A percentile compares a stretch with the other conserved stretches of the same genome.
These are phyloP conservation scores for Harringtonia lauricola DNA, from an alignment of 2,329 filamentous ascomycete species.

Conservation along the genomic window DNA sequence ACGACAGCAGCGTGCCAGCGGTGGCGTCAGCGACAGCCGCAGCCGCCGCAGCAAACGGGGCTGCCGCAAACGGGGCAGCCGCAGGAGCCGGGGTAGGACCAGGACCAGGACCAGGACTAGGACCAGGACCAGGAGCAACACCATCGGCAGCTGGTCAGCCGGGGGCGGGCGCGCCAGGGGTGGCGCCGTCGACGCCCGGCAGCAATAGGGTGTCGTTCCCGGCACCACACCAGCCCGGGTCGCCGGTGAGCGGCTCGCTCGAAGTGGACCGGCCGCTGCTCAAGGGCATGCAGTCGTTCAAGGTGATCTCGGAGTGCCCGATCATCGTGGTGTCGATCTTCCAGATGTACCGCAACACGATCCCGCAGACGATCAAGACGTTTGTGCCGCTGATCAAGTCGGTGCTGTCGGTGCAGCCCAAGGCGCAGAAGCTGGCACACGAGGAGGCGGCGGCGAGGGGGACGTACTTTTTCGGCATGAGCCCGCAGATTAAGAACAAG, in stretches of 20 bases:
- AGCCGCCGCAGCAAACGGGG: not conserved
- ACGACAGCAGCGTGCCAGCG: conserved; percentile 11
- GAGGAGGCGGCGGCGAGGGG: conserved; percentile 68
- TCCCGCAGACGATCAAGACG: conserved; percentile 73
- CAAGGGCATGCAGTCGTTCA: conserved; percentile 98
- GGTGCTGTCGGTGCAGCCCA: conserved; percentile 79
- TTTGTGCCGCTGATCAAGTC: conserved; percentile 93
- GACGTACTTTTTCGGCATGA: conserved; percentile 84
- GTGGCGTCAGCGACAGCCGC: not conserved
- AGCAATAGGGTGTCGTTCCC: conserved; percentile 64
- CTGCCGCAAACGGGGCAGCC: not conserved
- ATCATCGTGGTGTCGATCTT: conserved; percentile 99
- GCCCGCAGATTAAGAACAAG: conserved; percentile 84
- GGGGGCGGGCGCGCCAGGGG: conserved; percentile 25
- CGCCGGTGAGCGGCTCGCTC: conserved; percentile 70
- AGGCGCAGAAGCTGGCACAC: conserved; percentile 87
- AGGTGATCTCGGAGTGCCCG: conserved; percentile 91
- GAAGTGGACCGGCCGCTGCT: conserved; percentile 75
- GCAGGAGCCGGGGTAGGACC: conserved; percentile 23
- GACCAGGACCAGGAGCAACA: too few relatives aligned
- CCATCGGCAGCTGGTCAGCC: too few relatives aligned
- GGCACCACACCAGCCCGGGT: conserved; percentile 59
- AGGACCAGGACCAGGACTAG: not conserved
- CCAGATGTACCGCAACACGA: conserved; percentile 75
- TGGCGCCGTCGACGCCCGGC: conserved; percentile 55